Evolutionary conservation across 257 asterid genomes (phyloP), one percentile per base, ranked within the genome.

Genomic region (Sherardia arvensis): DNA sequence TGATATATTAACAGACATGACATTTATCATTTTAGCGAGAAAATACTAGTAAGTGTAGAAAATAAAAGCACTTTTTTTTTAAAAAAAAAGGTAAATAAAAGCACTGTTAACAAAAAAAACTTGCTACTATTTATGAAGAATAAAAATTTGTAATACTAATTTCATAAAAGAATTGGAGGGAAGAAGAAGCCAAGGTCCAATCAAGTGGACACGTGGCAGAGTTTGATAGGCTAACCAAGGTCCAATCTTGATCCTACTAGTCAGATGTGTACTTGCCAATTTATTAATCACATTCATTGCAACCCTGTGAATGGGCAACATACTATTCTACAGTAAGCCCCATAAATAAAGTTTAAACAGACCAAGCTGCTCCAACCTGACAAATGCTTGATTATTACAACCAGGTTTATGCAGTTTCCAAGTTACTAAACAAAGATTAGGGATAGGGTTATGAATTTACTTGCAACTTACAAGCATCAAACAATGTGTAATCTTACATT

Each of bases 131-230:
- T n/a, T n/a, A n/a, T n/a, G n/a, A n/a, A n/a, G n/a, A n/a, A n/a
- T n/a, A n/a, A n/a, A n/a, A n/a, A n/a, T n/a, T n/a, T n/a, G n/a
- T n/a, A n/a, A n/a, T n/a, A n/a, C n/a, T n/a, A n/a, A n/a, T n/a
- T n/a, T 32, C 7, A 32, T 32, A 4, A 32, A 32, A 32, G 7
- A 32, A 32, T 34, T 34, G 27, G 27, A 61, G 22, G 4, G 0
- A 11, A 47, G 23, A 12, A 22, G 59, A 10, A 32, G 17, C 25
- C 28, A 2, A 49, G n/a, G 5, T 48, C 33, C 66, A n/a, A n/a
- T n/a, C n/a, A n/a, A n/a, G n/a, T n/a, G n/a, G n/a, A n/a, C 72
- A 68, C 72, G 66, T 68, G 72, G 25, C 61, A 32, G 1, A 20
- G 61, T 22, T 38, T 23, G 55, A 33, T 49, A 49, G 25, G 67